Base-by-base conservation (phyloP, 2,329 filamentous ascomycete genomes). In the Venturia carpophila region DNA sequence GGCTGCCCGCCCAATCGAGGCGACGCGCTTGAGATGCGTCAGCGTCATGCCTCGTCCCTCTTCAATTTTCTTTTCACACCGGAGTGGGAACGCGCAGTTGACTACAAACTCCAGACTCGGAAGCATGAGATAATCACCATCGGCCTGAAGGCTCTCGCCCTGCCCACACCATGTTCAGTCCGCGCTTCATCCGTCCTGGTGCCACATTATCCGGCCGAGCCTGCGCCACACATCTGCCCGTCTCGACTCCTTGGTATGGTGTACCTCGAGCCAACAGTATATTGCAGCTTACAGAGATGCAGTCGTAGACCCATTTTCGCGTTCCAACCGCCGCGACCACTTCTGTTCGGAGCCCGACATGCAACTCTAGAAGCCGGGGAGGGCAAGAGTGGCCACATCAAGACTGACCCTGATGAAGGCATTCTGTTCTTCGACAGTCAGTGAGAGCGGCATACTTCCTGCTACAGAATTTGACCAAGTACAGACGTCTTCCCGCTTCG, bases 361-460 rank as follows among this genome's bases (percentile, higher is more conserved):
- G 60, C 61, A 15, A 21, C 63, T 11, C 67, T 76, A 1, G 77
- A 80, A 66, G 76, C 81, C 13, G 84, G 83, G 63, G 84, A 85
- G 69, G 82, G 89, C 70, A 86, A 89, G 68, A 85, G 85, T 11
- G 93, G 94, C 0, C 92, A 97, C 71, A 96, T 97, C 69, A 79
- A 83, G n/a, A 83, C 89, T 13, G 82, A 80, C 2, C 78, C 87
- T 1, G 89, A 92, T 70, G 91, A 97, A 77, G 87, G 88, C 0
- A 87, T 97, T 58, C 76, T 97, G 7, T 99, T 95, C 78, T 87
- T 97, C 71, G 92, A 96, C 73, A 96, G 90, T 92, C 77, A 42
- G 47, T 43, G 10, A 15, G 39, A 37, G 63, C 5, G 10, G 43
- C n/a, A 58, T n/a, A 37, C 64, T 55, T 19, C 47, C 13, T 58